Evolutionary conservation across 176 grass and related monocot genomes (phyloP).

Genomic region (Oryza officinalis): DNA sequence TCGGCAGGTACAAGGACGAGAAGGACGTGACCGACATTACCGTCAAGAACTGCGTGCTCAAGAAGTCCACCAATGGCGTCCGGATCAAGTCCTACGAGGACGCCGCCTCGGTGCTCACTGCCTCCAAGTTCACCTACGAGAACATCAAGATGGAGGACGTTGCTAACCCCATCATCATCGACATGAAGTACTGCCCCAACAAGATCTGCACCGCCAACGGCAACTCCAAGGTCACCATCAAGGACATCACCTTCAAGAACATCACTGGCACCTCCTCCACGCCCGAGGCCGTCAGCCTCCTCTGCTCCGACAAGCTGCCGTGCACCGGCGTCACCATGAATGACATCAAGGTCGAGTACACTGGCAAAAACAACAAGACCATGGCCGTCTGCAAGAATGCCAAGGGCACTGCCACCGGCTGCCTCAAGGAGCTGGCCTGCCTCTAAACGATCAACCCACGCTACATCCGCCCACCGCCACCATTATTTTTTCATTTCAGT

Average conservation of each 20-base stretch:
- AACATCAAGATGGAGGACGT: conserved; percentile 58
- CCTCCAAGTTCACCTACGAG: conserved; percentile 53
- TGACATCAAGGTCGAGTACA: conserved; percentile 43
- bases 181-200: conserved; percentile 78
- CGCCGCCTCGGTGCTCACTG: background rate
- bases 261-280: conserved; percentile 59
- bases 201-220: conserved; percentile 40
- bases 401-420: background rate
- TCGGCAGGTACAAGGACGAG: conserved; percentile 64
- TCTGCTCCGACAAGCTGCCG: conserved; percentile 47
- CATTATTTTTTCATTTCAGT: background rate
- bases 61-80: conserved; percentile 51
- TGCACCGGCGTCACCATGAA: conserved; percentile 43
- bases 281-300: conserved; percentile 42
- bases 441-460: background rate
- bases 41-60: conserved; percentile 59
- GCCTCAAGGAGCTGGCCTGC: conserved; percentile 35
- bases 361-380: conserved; percentile 36
- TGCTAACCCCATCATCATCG: conserved; percentile 65
- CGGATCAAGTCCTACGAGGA: conserved; percentile 69
- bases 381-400: conserved; percentile 21
- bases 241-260: conserved; percentile 51
- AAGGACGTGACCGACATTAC: conserved; percentile 62
- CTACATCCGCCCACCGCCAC: background rate
- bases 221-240: conserved; percentile 53